Evolutionary conservation across 164 flowering plant species (phyloP), one percentile per base, ranked within the genome.

Genomic region (Nelumbo lutea): DNA sequence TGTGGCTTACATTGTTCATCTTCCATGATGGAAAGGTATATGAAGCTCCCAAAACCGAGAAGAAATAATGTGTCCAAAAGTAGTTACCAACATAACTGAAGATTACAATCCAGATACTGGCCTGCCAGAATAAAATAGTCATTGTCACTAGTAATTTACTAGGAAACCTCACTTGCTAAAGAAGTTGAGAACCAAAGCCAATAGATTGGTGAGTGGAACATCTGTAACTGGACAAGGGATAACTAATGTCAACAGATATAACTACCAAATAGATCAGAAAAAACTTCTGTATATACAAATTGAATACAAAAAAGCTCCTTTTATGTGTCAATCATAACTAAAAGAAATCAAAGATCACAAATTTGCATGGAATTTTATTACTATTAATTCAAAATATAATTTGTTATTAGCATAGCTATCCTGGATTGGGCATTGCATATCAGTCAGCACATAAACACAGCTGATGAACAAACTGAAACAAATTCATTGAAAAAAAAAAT

Each of bases 11-110:
- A 78, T 92, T 77, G 72, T 95, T 95, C 99, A 95, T 95, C 81
- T 67, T 92, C 97, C 98, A 95, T 43, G 98, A 95, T 46, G 99
- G 99, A 74, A 95, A 95, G 62, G 97, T 90, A 69, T 95, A 92
- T 44, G 99, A 84, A 75, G 99, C 99, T 64, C 99, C 99, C 82
- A 95, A 74, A 53, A 95, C 97, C n/a, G 88, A 89, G 86, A 95
- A 95, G 80, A 95, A 95, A 76, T 95, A 95, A 73, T 95, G 99
- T 55, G 99, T 92, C 98, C 99, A 95, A 72, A 92, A 95, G 83
- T 95, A 92, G 78, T 95, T 95, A 53, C 99, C 99, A 68, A 95
- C 99, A 75, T 95, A 95, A 69, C 98, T 95, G 75, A 95, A 95
- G 65, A 92, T 85, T 9, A 86, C 51, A 72, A 86, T 89, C 99